Evolutionary conservation across 306 rosid species (phyloP).

Genomic region (Dalbergia cultrata): DNA sequence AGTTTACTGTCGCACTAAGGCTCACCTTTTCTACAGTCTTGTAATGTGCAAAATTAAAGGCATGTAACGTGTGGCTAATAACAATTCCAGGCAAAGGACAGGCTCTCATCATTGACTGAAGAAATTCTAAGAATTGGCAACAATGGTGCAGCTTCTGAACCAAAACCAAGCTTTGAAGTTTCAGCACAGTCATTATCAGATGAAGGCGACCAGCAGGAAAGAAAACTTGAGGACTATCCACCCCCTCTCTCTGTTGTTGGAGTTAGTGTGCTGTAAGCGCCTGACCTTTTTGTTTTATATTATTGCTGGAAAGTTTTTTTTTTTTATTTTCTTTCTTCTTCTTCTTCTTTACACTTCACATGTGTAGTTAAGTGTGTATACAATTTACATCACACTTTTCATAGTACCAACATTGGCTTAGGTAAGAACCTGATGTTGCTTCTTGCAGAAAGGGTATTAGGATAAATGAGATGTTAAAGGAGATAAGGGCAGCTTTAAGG

Average conservation of each 20-base stretch:
- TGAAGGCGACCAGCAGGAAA: slow-evolving; percentile 63
- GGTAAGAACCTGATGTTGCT: slow-evolving; percentile 32
- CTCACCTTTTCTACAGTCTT: slow-evolving; percentile 15
- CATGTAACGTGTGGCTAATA: slow-evolving; percentile 7
- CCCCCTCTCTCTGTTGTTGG: slow-evolving; percentile 82
- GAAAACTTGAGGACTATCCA: slow-evolving; percentile 82
- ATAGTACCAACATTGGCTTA: neutral
- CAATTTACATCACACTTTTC: slow-evolving; percentile 22
- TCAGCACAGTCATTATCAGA: slow-evolving; percentile 44
- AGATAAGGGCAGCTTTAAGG: slow-evolving; percentile 80
- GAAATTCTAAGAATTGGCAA: slow-evolving; percentile 81
- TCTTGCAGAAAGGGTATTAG: slow-evolving; percentile 80
- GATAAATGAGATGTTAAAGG: slow-evolving; percentile 75
- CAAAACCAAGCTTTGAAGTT: slow-evolving; percentile 48
- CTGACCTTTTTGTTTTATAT: slow-evolving; percentile 15
- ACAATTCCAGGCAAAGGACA: slow-evolving; percentile 68
- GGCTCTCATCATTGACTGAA: slow-evolving; percentile 65
- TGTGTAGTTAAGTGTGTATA: neutral
- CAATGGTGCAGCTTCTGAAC: slow-evolving; percentile 48
- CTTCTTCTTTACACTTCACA: slow-evolving; percentile 24
- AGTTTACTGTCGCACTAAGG: neutral
- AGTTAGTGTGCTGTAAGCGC: slow-evolving; percentile 92
- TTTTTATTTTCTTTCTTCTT: too few relatives aligned
- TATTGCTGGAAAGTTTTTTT: neutral
- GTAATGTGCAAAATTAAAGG: slow-evolving; percentile 20